These are phyloP conservation scores for Plenodomus biglobosus DNA, from an alignment of 2,329 filamentous ascomycete genomes.

Conservation along the genomic window DNA sequence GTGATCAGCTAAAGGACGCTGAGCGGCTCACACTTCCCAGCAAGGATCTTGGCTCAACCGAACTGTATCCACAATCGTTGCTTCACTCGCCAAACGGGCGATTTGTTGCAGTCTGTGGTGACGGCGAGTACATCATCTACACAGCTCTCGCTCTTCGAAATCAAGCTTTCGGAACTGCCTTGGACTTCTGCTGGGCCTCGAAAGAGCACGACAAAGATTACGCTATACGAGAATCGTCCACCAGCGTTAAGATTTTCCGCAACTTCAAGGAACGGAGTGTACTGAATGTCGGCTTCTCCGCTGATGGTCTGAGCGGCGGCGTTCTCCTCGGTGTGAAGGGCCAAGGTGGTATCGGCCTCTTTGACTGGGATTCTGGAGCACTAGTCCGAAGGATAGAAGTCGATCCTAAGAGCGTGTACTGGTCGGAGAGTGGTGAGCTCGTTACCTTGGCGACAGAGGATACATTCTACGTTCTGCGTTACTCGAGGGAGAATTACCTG, in stretches of 20 bases:
- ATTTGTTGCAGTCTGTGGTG: conserved; percentile 86
- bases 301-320: conserved; percentile 86
- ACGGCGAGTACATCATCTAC: conserved; percentile 99
- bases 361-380: conserved; percentile 89
- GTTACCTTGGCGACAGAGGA: conserved; percentile 93
- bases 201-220: conserved; percentile 99
- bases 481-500: conserved; percentile 84
- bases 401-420: conserved; percentile 75
- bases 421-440: conserved; percentile 94
- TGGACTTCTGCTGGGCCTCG: conserved; percentile 96
- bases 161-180: conserved; percentile 91
- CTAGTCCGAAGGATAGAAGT: conserved; percentile 91
- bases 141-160: conserved; percentile 95
- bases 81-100: conserved; percentile 94
- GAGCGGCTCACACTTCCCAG: conserved; percentile 81
- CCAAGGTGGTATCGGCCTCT: conserved; percentile 91
- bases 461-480: conserved; percentile 90
- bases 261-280: conserved; percentile 96
- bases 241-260: conserved; percentile 95
- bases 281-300: conserved; percentile 91
- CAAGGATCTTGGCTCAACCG: conserved; percentile 94
- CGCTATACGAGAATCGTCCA: conserved; percentile 90
- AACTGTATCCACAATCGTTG: conserved; percentile 93
- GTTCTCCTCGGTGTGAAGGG: conserved; percentile 92
- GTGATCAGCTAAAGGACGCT: conserved; percentile 86